Evolutionary conservation across 2,329 filamentous ascomycete genomes (phyloP).

Genomic region (Diaporthe amygdali): DNA sequence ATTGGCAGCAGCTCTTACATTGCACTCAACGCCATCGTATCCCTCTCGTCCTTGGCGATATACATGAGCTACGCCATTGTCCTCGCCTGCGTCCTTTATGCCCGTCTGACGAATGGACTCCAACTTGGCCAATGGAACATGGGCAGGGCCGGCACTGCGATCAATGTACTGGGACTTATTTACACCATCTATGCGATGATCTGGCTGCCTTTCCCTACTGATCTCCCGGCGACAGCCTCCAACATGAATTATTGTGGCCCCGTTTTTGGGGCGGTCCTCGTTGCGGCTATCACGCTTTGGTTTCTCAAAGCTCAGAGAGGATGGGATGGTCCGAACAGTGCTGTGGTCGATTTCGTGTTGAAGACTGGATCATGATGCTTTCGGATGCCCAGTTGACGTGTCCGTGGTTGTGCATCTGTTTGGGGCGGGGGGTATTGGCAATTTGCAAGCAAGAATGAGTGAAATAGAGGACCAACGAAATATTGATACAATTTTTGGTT

Average conservation of each 20-base stretch:
- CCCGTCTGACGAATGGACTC: background rate
- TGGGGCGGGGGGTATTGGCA: too few species aligned
- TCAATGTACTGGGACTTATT: slow-evolving; percentile 24
- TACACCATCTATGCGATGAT: slow-evolving; percentile 25
- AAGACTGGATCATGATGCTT: too few species aligned
- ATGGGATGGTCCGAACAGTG: too few species aligned
- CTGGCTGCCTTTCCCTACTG: slow-evolving; percentile 23
- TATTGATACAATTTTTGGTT: too few species aligned
- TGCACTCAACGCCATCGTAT: slow-evolving; percentile 44
- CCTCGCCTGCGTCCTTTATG: slow-evolving; percentile 23
- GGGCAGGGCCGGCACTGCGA: slow-evolving; percentile 2
- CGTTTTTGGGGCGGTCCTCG: slow-evolving; percentile 14
- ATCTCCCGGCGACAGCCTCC: slow-evolving; percentile 22
- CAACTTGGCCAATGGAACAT: slow-evolving; percentile 20
- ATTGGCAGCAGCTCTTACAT: slow-evolving; percentile 40
- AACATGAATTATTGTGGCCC: slow-evolving; percentile 28
- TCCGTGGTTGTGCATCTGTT: too few species aligned
- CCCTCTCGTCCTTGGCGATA: slow-evolving; percentile 37
- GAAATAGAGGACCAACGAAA: too few species aligned
- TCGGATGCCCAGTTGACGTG: too few species aligned
- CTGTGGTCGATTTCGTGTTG: too few species aligned
- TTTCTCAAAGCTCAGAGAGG: too few species aligned
- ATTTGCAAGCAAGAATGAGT: too few species aligned
- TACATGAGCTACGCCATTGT: slow-evolving; percentile 28
- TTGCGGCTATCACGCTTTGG: slow-evolving; percentile 11